A percentile compares a stretch with the other conserved stretches of the same genome.
Evolutionary conservation across 2,329 filamentous ascomycete genomes (phyloP).

Genomic region (Colletotrichum sp.): DNA sequence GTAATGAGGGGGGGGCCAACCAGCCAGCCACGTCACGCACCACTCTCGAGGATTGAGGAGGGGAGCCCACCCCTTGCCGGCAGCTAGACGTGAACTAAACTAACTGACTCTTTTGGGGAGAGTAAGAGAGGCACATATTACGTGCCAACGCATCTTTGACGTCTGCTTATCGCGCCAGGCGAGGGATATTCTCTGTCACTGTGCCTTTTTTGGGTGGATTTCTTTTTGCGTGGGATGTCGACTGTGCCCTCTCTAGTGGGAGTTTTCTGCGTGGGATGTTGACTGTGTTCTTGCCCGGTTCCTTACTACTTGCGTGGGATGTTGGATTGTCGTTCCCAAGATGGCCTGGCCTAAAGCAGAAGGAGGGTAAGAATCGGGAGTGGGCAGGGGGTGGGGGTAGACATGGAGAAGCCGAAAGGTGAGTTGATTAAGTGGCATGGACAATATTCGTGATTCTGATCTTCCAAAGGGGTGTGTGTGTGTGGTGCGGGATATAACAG

Average conservation of each 20-base stretch:
- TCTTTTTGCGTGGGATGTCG: no score
- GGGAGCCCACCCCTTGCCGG: not conserved
- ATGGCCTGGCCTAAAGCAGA: not conserved
- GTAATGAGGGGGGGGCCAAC: not conserved
- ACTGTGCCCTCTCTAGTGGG: not conserved
- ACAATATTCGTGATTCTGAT: not conserved
- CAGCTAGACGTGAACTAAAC: not conserved
- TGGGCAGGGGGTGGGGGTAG: not conserved
- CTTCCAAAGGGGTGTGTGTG: no score
- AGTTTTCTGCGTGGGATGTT: not conserved
- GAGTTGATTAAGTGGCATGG: not conserved
- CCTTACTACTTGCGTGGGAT: not conserved
- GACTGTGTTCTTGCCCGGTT: not conserved
- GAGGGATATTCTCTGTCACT: no score
- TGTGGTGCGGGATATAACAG: not conserved
- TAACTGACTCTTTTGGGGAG: not conserved
- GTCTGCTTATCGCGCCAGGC: not conserved
- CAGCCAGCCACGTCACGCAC: not conserved
- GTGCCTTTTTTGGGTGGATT: no score
- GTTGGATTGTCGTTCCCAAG: not conserved
- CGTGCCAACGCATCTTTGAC: not conserved
- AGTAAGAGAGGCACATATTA: not conserved
- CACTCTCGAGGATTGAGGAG: not conserved
- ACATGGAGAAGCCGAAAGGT: not conserved
- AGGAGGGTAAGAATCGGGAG: not conserved